Conservation (phyloP, 2,329 filamentous ascomycete species). For the Ophiostoma triangulosporum region DNA sequence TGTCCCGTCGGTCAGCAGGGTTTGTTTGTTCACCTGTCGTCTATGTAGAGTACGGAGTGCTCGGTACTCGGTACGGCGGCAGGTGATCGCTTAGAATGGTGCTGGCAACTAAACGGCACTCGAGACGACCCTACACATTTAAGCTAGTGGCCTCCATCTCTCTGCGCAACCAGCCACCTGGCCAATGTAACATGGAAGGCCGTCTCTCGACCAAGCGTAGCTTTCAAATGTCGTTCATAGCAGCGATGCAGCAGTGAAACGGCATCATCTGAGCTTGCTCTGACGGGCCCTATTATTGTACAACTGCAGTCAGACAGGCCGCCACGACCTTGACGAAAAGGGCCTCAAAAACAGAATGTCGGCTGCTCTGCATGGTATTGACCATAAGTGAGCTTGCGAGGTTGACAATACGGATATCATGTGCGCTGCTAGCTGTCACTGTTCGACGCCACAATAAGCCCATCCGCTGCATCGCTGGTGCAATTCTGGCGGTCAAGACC, state of each 20-base stretch:
- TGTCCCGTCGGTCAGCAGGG: background rate
- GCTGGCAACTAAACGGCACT: no score
- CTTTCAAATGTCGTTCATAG: background rate
- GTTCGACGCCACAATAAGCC: background rate
- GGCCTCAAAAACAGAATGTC: background rate
- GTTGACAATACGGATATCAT: background rate
- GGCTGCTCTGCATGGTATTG: background rate
- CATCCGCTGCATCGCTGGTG: background rate
- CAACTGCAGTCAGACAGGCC: background rate
- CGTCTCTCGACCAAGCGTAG: background rate
- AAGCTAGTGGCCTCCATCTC: no score
- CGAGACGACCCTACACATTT: no score
- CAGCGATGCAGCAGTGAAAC: background rate
- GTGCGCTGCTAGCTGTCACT: background rate
- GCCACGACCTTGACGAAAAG: background rate
- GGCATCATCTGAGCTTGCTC: background rate
- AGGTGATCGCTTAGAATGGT: no score
- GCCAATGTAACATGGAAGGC: background rate
- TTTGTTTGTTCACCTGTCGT: background rate
- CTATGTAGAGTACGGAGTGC: no score
- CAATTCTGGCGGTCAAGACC: background rate
- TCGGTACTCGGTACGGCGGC: no score
- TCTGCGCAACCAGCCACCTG: background rate
- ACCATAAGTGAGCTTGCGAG: background rate
- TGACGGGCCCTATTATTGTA: background rate